These are phyloP conservation scores for Pogostemon cablin DNA, from an alignment of 257 asterid species.

Conservation along the genomic window DNA sequence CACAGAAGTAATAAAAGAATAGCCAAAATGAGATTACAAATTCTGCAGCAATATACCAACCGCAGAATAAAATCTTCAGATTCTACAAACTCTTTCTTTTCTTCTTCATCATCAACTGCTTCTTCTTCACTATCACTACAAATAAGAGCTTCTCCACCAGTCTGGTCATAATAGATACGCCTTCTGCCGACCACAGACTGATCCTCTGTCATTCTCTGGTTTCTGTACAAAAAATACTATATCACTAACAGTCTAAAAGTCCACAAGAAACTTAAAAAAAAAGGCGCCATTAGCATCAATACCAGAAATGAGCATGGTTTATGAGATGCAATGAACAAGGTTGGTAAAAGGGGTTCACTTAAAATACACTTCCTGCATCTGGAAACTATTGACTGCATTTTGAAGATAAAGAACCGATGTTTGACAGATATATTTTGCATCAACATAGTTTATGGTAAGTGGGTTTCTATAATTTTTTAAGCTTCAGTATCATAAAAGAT, in stretches of 20 bases:
- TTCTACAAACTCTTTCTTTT: slow-evolving; percentile 80
- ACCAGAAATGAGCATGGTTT: slow-evolving; percentile 20
- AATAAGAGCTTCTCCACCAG: slow-evolving; percentile 93
- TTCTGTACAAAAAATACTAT: slow-evolving; percentile 50
- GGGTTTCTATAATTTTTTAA: neutral
- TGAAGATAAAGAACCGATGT: slow-evolving; percentile 1
- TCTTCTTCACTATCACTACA: slow-evolving; percentile 99
- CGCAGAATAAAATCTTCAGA: slow-evolving; percentile 89
- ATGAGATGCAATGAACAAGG: neutral
- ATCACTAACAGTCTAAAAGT: slow-evolving; percentile 23
- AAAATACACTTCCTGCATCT: neutral
- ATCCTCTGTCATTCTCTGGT: slow-evolving; percentile 94
- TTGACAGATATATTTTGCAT: neutral
- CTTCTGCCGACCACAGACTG: slow-evolving; percentile 97
- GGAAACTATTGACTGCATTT: neutral
- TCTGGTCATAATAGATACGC: slow-evolving; percentile 90
- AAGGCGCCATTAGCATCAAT: neutral
- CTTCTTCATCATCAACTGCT: slow-evolving; percentile 72
- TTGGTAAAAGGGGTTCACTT: neutral
- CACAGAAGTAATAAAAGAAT: slow-evolving; percentile 15
- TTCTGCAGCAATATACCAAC: slow-evolving; percentile 53
- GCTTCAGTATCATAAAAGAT: neutral
- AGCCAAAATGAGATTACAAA: slow-evolving; percentile 30
- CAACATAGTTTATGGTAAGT: neutral
- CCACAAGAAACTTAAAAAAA: neutral